Base-by-base conservation (phyloP, 2,329 filamentous ascomycete genomes). In the Lasiodiplodia sp. region DNA sequence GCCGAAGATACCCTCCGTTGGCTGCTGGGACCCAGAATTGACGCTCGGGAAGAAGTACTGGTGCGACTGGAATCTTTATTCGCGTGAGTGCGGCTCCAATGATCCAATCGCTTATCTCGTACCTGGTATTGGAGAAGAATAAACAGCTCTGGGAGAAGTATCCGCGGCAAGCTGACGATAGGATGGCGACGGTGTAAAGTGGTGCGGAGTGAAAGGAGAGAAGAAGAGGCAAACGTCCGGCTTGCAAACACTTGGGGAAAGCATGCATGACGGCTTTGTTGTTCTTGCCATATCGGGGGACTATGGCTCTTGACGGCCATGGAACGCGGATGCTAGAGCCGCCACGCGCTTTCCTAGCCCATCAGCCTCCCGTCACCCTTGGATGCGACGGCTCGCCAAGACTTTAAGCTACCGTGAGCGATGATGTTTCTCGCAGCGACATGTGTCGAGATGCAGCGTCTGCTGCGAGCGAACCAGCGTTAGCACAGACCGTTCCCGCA, bases 1-100 rank as follows among this genome's bases (percentile, higher is more conserved):
- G 60, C 47, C 60, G 47, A 52, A 64, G 58, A 31, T 37, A 63
- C 25, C 2, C 6, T 34, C 58, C 28, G 16, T 38, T 25, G 58
- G 58, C 49, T 44, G 18, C 25, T 34, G 23, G 31, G 23, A 47
- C 31, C 58, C 18, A 37, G 58, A 31, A 25, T 12, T 18, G 44
- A 21, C 44, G 14, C 16, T 49, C 23, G 21, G 40, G 18, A 23
- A 16, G 44, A 28, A 34, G 25, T 5, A 18, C 16, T 18, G 40
- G 28, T 23, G 11, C 23, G 23, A 34, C 37, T 28, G 44, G 21
- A 21, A 37, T n/a, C 10, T 8, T 28, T 49, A 16, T 6, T 2
- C 10, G 31, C 11, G 58, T 63, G 11, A 63, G 40, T 37, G 10
- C 2, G 16, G 44, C 6, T 37, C 18, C 18, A 5, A 23, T 16